phyloP scores from a whole-genome alignment of 2,329 filamentous ascomycete genomes.

The Camillea tinctor region DNA sequence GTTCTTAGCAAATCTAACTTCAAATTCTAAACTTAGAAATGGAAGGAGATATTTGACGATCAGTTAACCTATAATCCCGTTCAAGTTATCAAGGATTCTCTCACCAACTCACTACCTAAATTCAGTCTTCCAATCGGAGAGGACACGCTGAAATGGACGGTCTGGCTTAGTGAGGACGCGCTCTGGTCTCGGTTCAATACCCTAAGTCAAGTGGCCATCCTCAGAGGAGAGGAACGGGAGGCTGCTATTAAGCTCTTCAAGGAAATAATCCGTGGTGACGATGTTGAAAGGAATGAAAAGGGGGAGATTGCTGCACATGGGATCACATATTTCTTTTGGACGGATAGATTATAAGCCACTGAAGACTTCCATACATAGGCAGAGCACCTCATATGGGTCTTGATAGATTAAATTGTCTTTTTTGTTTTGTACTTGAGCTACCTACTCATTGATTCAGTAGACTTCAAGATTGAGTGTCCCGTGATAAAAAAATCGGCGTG shows the following conservation, averaged over 20 bases:
- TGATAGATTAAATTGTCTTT: background rate
- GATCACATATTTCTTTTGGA: constrained; percentile 63
- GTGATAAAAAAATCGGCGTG: background rate
- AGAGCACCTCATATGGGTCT: background rate
- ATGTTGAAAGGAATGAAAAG: constrained; percentile 57
- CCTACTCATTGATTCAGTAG: background rate
- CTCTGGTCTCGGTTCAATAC: constrained; percentile 66
- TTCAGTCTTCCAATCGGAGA: constrained; percentile 64
- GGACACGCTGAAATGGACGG: constrained; percentile 54
- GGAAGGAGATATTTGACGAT: constrained; percentile 63
- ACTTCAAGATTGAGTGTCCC: background rate
- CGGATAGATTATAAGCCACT: constrained; percentile 42
- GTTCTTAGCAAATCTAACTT: background rate
- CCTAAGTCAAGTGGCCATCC: constrained; percentile 64
- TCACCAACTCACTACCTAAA: constrained; percentile 38
- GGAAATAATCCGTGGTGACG: constrained; percentile 49
- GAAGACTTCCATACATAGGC: constrained; percentile 5
- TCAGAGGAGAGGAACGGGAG: constrained; percentile 50
- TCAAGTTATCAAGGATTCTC: constrained; percentile 46
- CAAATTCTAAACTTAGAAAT: constrained; percentile 39
- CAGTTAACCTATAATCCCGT: constrained; percentile 53
- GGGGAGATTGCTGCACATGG: constrained; percentile 66
- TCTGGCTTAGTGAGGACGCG: constrained; percentile 56
- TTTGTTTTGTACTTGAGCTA: background rate
- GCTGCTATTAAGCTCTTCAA: constrained; percentile 51